A percentile compares a stretch with the other conserved stretches of the same genome.
Evolutionary conservation across 208 protist genomes (phyloP).

Genomic region (Leptomonas pyrrhocoris): DNA sequence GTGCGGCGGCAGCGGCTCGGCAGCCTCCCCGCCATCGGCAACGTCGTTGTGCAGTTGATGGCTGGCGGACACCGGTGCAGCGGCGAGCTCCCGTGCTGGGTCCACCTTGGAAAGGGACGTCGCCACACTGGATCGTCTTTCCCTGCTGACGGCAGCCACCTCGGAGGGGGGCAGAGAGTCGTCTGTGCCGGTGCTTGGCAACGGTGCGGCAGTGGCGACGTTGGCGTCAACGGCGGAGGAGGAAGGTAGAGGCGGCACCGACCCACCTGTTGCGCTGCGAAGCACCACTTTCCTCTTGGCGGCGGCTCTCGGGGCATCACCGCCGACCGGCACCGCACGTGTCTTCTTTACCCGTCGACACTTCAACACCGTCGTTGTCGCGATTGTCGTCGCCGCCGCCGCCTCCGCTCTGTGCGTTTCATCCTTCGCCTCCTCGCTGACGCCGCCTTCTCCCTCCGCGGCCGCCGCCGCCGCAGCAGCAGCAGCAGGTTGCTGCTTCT

Average conservation of each 20-base stretch:
- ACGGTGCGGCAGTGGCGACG: neutral
- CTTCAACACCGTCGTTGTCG: neutral
- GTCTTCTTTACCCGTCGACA: neutral
- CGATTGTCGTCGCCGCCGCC: neutral
- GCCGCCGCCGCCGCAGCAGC: neutral
- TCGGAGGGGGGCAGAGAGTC: neutral
- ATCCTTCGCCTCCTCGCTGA: neutral
- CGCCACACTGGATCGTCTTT: neutral
- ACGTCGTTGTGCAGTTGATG: neutral
- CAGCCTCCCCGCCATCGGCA: conserved; percentile 20
- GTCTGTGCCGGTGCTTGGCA: neutral
- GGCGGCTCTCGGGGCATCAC: neutral
- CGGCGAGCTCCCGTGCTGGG: neutral
- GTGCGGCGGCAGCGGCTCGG: conserved; percentile 15
- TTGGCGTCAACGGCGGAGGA: no score
- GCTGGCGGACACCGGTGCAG: neutral
- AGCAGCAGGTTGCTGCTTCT: neutral
- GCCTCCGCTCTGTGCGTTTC: neutral
- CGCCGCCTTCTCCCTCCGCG: neutral
- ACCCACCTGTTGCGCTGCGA: neutral
- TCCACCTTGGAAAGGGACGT: neutral
- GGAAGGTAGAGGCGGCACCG: neutral
- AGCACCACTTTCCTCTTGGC: neutral
- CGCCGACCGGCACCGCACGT: neutral
- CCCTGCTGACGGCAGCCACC: neutral